Evolutionary conservation across 1,139 yeast genomes (phyloP), one percentile per base, ranked within the genome.

Genomic region (Diutina ranongensis): DNA sequence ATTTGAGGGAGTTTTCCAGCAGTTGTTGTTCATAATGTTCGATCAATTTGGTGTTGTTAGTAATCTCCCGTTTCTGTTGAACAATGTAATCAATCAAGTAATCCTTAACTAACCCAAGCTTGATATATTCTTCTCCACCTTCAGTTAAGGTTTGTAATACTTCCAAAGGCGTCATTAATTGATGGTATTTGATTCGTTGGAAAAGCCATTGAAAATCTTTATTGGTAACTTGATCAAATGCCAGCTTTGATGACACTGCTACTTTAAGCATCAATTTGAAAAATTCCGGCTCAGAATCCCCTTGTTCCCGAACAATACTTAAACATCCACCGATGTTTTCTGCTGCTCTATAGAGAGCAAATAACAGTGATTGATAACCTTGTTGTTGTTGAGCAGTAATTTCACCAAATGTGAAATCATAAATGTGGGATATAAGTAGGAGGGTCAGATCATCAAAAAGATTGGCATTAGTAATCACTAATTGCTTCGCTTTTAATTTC

Each of bases 161-260:
- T 53, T 89, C 96, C 32, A 87, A 60, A 0, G 95, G 87, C 1
- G 94, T 72, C 64, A 86, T 70, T 22, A 83, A 58, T 47, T 77
- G 74, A 15, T 68, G 64, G 7, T 67, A 62, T 45, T 75, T 72
- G 45, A 87, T 74, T 48, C 70, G 74, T 40, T 71, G 63, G 38
- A 89, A 61, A 1, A 88, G 65, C 21, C 51, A 56, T 35, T 61
- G 56, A 48, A 85, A 71, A 49, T 75, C 74, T 4, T 68, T 71
- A 7, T 71, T 70, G 1, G 83, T 77, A 8, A 84, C 76, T 44
- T 68, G 64, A 4, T 71, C 65, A 50, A 80, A 74, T 3, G 80
- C 61, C 3, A 68, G 66, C 45, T 74, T 72, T 2, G 75, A 68
- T 0, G 92, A 80, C 0, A 83, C 72, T 51, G 81, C 76, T 53